Conservation (phyloP, 495 filamentous ascomycete species). For the Talaromyces wortmannii region DNA sequence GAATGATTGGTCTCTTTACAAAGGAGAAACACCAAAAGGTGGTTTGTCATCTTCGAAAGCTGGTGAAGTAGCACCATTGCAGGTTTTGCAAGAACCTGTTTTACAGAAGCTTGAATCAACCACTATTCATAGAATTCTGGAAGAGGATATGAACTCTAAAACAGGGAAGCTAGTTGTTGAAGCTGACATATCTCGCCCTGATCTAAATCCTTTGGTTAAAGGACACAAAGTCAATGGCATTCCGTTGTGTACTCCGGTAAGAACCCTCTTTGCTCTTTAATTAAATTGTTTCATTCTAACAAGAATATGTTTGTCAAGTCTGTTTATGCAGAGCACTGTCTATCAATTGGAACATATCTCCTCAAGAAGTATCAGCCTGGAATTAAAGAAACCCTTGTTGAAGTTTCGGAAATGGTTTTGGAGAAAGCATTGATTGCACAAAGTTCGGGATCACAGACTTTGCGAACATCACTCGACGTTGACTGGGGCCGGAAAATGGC, state of each 20-base stretch:
- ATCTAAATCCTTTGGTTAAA: constrained; percentile 52
- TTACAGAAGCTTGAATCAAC: constrained; percentile 42
- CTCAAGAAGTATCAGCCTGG: not conserved
- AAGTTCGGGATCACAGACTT: constrained; percentile 34
- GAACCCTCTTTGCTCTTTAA: not conserved
- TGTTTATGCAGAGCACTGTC: constrained; percentile 53
- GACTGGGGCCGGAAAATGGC: constrained; percentile 29
- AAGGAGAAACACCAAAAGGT: constrained; percentile 17
- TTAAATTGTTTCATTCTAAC: too few relatives aligned
- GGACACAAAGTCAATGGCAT: constrained; percentile 70
- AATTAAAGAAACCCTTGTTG: constrained; percentile 53
- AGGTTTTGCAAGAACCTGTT: constrained; percentile 3
- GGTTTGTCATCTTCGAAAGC: constrained; percentile 54
- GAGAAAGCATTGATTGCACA: constrained; percentile 54
- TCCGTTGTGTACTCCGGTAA: constrained; percentile 41
- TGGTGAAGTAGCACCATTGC: constrained; percentile 6
- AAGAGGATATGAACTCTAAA: constrained; percentile 47
- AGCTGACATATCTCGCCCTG: constrained; percentile 55
- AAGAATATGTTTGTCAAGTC: constrained; percentile 15
- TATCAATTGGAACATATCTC: not conserved
- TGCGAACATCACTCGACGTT: constrained; percentile 33
- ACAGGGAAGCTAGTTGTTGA: constrained; percentile 53
- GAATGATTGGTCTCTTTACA: constrained; percentile 46
- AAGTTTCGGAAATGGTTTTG: constrained; percentile 53
- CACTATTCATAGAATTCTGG: constrained; percentile 60